phyloP scores from a whole-genome alignment of 306 rosid genomes.

The Medicago ruthenica region DNA sequence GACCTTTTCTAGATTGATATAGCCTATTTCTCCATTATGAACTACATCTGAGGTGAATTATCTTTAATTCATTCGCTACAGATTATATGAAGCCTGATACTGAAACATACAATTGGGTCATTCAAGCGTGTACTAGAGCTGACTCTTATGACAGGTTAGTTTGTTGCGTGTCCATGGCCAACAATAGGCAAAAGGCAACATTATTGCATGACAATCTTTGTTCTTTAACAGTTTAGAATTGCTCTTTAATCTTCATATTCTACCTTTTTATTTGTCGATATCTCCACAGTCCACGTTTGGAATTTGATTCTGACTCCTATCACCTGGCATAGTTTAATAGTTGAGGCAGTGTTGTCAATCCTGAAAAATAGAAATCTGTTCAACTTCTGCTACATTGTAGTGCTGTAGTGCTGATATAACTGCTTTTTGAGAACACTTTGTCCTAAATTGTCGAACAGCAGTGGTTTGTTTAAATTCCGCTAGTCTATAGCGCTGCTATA shows the following conservation, averaged over 20 bases:
- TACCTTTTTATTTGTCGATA: slow-evolving; percentile 20
- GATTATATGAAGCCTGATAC: slow-evolving; percentile 94
- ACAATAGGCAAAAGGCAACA: background rate
- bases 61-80: slow-evolving; percentile 48
- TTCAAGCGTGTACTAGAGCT: slow-evolving; percentile 97
- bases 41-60: slow-evolving; percentile 32
- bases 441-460: background rate
- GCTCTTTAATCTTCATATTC: slow-evolving; percentile 8
- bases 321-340: slow-evolving; percentile 17
- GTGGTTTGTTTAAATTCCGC: background rate
- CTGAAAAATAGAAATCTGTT: background rate
- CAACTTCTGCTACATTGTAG: background rate
- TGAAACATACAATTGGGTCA: slow-evolving; percentile 97
- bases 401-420: background rate
- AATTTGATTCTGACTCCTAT: slow-evolving; percentile 25
- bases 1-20: slow-evolving; percentile 7
- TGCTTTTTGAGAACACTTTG: background rate
- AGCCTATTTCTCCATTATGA: slow-evolving; percentile 37
- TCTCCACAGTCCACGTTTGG: slow-evolving; percentile 30
- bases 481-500: background rate
- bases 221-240: slow-evolving; percentile 26
- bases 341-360: slow-evolving; percentile 1
- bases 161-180: slow-evolving; percentile 11
- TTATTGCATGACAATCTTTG: slow-evolving; percentile 16
- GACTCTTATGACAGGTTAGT: slow-evolving; percentile 95